Base-by-base conservation (phyloP, 73 alveolate species). In the Urostyla sp. region DNA sequence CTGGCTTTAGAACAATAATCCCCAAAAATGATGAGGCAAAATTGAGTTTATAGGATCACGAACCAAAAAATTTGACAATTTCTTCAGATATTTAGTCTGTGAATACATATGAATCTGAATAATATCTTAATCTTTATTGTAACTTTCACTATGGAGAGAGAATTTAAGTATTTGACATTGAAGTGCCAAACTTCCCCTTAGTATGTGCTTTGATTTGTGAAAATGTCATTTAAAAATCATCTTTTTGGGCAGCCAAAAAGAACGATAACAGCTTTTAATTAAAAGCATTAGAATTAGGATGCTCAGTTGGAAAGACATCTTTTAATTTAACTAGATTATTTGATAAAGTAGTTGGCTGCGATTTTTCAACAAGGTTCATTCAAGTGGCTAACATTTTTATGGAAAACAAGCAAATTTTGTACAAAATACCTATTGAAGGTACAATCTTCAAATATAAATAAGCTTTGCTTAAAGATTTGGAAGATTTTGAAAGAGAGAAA, bases 261-360 rank as follows among this genome's bases (percentile, higher is more conserved):
- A 2, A 48, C 1, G 35, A n/a, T n/a, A n/a, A n/a, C n/a, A n/a
- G n/a, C n/a, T n/a, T 38, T 1, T 16, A 2, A n/a, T 23, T 37
- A 23, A 58, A 80, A 13, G 87, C 81, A 2, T 24, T 76, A 16
- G 87, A 76, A 45, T 11, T 40, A 11, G 87, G 87, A 50, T 76
- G 87, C n/a, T 77, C 87, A 7, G 87, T 76, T 24, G 87, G 87
- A 48, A 75, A 79, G 13, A 55, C 87, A 4, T 75, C 87, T 31
- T 75, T 53, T 37, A 79, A 55, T 18, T 63, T 75, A 0, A 60
- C 84, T 11, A 59, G 67, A 1, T 63, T 67, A 2, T 67, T 57
- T 38, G 69, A 75, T 46, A 63, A 69, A 4, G 67, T 18, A 6
- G 27, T 49, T 16, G 87, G 84, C 34, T 10, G 38, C 50, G 84